Percentiles rank a stretch among this genome's conserved stretches.
Conservation (phyloP, 2,329 filamentous ascomycete species). For the Lecanosticta acicola region DNA sequence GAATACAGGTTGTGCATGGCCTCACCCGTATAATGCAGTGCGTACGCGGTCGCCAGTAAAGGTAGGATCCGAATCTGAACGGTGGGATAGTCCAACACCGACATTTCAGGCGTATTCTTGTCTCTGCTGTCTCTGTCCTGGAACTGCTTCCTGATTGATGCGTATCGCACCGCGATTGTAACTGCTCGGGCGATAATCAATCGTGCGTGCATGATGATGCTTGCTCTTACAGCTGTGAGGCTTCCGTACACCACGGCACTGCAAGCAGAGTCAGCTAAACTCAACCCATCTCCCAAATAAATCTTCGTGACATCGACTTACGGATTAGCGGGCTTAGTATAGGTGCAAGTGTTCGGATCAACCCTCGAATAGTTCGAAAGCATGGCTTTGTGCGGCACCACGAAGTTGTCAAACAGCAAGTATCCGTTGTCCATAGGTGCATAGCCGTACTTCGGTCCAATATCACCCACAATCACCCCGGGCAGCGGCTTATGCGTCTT, state of each 20-base stretch:
- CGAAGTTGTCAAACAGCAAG: conserved; percentile 47
- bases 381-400: conserved; percentile 46
- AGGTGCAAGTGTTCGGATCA: conserved; percentile 41
- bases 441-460: conserved; percentile 53
- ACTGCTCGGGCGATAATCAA: conserved; percentile 50
- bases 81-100: conserved; percentile 51
- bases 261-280: background rate
- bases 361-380: conserved; percentile 46
- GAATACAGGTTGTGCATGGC: conserved; percentile 49
- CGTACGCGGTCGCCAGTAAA: conserved; percentile 50
- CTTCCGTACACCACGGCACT: conserved; percentile 46
- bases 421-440: conserved; percentile 50
- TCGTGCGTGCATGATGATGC: conserved; percentile 47
- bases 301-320: too few species aligned
- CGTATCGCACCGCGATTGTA: conserved; percentile 49
- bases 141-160: conserved; percentile 47
- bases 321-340: conserved; percentile 44
- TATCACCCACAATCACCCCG: conserved; percentile 50
- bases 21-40: conserved; percentile 43
- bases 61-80: conserved; percentile 51
- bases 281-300: too few species aligned
- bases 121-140: conserved; percentile 43
- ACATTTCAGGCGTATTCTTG: conserved; percentile 36
- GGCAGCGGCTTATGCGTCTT: conserved; percentile 44
- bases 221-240: conserved; percentile 45